Evolutionary conservation across 306 rosid species (phyloP), one percentile per base, ranked within the genome.

Genomic region (peach (Prunus persica)): DNA sequence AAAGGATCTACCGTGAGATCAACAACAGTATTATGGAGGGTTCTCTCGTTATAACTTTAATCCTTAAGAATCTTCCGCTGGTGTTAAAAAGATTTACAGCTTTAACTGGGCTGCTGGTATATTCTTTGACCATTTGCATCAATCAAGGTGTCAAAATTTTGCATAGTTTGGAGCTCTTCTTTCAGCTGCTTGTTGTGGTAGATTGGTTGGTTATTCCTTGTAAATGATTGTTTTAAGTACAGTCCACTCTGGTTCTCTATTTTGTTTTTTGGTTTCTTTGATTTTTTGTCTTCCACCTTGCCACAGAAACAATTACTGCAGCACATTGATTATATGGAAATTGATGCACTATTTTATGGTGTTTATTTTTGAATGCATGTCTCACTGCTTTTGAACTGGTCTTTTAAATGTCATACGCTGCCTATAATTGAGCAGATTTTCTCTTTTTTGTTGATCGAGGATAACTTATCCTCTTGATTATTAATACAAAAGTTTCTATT

Each of bases 91-190:
- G 88, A 88, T 88, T 95, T 67, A 89, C 96, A 1, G 98, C 98
- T 57, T 82, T 95, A 82, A 90, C 97, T 52, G 98, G 98, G 82
- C 97, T 95, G 74, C 86, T 95, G 96, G 98, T 95, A 92, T 63
- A 20, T 75, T 30, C 50, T 32, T 51, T 78, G 52, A 77, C 57
- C 73, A 32, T 58, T 28, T 60, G 14, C 10, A 4, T 65, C 8
- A 78, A 10, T 49, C 34, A 32, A 61, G n/a, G 7, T 73, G 32
- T 41, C 34, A 30, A 46, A 15, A 63, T 71, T 8, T 74, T 70
- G 41, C 15, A 28, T 56, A 2, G 34, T 69, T 1, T 65, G 54
- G 34, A 41, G n/a, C 2, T 67, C 38, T 70, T 11, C 34, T 45
- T 7, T 49, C 28, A 5, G 0, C 15, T 24, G 38, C 51, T 55